Conservation (phyloP, 2,329 filamentous ascomycete genomes). For the Colletotrichum tropicicola region DNA sequence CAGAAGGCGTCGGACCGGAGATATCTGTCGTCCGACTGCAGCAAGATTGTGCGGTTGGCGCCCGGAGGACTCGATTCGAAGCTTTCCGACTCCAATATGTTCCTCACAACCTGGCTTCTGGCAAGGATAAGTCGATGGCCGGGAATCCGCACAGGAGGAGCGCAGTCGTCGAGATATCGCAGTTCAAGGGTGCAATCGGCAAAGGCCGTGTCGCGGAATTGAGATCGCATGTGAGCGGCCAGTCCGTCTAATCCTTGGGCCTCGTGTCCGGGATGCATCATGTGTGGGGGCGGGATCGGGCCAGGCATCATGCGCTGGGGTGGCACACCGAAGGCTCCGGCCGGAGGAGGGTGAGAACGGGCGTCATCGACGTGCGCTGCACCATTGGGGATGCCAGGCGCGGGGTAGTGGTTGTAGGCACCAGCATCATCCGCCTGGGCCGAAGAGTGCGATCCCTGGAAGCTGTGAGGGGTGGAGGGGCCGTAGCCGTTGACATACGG, state of each 20-base stretch:
- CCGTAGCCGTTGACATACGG: slow-evolving; percentile 51
- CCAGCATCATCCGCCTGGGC: slow-evolving; percentile 55
- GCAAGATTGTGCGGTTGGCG: slow-evolving; percentile 47
- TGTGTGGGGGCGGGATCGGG: slow-evolving; percentile 33
- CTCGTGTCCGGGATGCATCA: slow-evolving; percentile 30
- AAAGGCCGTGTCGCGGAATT: slow-evolving; percentile 46
- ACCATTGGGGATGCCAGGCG: slow-evolving; percentile 50
- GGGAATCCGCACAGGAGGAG: slow-evolving; percentile 51
- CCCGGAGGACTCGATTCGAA: slow-evolving; percentile 34
- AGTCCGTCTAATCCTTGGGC: slow-evolving; percentile 44
- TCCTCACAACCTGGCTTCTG: slow-evolving; percentile 54
- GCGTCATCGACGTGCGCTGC: slow-evolving; percentile 40
- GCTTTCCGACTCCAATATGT: slow-evolving; percentile 32
- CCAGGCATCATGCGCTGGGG: slow-evolving; percentile 42
- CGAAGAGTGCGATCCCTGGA: slow-evolving; percentile 69
- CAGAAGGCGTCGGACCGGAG: slow-evolving; percentile 65
- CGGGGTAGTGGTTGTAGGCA: slow-evolving; percentile 49
- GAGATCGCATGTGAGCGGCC: slow-evolving; percentile 48
- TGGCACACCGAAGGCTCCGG: slow-evolving; percentile 27
- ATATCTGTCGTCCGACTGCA: slow-evolving; percentile 62
- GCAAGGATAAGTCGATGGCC: slow-evolving; percentile 66
- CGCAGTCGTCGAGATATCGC: slow-evolving; percentile 50
- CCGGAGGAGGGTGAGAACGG: slow-evolving; percentile 28
- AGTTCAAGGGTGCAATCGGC: slow-evolving; percentile 59
- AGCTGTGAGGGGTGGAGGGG: slow-evolving; percentile 67